These are phyloP conservation scores for Haplosporangium gracile DNA, from an alignment of 192 early-diverging fungal genomes.

Conservation along the genomic window DNA sequence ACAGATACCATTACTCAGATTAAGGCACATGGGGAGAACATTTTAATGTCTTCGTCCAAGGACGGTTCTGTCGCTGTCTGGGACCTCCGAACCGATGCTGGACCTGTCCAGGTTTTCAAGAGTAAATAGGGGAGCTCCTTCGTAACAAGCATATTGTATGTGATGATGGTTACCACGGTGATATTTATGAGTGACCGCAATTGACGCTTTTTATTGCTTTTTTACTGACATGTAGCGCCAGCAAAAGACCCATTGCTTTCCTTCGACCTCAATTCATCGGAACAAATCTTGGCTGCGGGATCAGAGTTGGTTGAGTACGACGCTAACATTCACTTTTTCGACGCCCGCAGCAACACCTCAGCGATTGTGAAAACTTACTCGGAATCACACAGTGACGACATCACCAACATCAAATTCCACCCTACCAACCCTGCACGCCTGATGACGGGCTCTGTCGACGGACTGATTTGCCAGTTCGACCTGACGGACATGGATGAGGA, in stretches of 20 bases:
- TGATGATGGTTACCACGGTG: neutral
- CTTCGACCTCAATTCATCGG: slow-evolving; percentile 67
- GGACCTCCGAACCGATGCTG: slow-evolving; percentile 71
- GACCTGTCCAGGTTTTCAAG: slow-evolving; percentile 69
- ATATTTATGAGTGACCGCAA: neutral
- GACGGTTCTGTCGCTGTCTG: slow-evolving; percentile 74
- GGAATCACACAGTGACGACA: slow-evolving; percentile 83
- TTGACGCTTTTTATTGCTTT: neutral
- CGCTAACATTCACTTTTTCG: slow-evolving; percentile 67
- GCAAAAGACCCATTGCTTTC: slow-evolving; percentile 56
- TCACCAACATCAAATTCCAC: slow-evolving; percentile 83
- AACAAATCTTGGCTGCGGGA: slow-evolving; percentile 66
- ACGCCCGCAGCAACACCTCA: slow-evolving; percentile 48
- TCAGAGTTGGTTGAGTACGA: slow-evolving; percentile 61
- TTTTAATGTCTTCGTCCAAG: slow-evolving; percentile 72
- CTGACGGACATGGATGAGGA: slow-evolving; percentile 84
- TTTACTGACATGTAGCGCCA: slow-evolving; percentile 25
- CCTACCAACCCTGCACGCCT: slow-evolving; percentile 64
- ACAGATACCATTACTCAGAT: slow-evolving; percentile 73
- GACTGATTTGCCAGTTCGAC: slow-evolving; percentile 84
- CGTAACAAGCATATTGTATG: neutral
- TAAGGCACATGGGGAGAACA: slow-evolving; percentile 63
- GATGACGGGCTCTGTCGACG: slow-evolving; percentile 82
- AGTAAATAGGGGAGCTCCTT: slow-evolving; percentile 54
- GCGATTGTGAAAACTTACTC: slow-evolving; percentile 57